Evolutionary conservation across 805 yeast species (phyloP).

Genomic region (Pichia rugopelliculosa): DNA sequence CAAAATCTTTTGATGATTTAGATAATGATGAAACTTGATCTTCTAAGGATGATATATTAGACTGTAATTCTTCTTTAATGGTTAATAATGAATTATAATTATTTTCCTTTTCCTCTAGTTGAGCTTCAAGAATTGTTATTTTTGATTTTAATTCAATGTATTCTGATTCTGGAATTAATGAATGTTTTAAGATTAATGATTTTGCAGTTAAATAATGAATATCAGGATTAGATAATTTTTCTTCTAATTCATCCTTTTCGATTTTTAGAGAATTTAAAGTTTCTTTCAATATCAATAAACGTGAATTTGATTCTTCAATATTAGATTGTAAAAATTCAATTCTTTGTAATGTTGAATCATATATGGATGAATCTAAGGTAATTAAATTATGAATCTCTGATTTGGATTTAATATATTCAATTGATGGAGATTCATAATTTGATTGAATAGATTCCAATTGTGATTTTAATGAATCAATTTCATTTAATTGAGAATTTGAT

Average conservation of each 20-base stretch:
- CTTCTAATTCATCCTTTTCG: conserved; percentile 3
- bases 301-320: conserved; percentile 1
- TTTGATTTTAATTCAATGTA: conserved; percentile 2
- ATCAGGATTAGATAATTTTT: conserved; percentile 12
- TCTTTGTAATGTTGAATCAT: conserved; percentile 2
- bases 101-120: conserved; percentile 1
- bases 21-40: background rate
- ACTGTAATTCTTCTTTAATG: background rate
- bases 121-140: background rate
- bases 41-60: background rate
- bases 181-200: conserved; percentile 15
- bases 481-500: background rate
- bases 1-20: background rate
- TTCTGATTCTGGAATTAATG: conserved; percentile 15
- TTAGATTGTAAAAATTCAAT: conserved; percentile 1
- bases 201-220: conserved; percentile 20
- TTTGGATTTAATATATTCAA: conserved; percentile 16
- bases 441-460: background rate
- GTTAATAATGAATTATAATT: background rate
- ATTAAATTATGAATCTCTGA: conserved; percentile 12
- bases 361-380: conserved; percentile 10
- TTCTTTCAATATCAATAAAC: background rate
- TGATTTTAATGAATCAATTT: background rate
- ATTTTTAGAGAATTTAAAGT: conserved; percentile 1
- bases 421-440: conserved; percentile 14